Evolutionary conservation across 75 land plant genomes (phyloP).

Genomic region (Adiantum capillusveneris): DNA sequence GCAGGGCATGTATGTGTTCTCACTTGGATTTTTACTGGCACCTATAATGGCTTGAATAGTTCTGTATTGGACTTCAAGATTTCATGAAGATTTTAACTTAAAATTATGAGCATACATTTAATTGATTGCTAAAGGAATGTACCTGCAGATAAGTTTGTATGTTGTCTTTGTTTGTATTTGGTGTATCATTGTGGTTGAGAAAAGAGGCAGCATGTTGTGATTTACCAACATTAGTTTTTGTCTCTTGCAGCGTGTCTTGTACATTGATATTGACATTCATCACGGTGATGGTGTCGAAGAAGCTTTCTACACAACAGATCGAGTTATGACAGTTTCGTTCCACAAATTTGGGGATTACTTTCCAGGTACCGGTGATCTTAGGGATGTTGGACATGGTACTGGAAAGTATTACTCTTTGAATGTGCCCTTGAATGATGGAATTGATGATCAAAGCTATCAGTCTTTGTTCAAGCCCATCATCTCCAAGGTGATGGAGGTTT

Average conservation of each 20-base stretch:
- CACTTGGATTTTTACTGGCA: neutral
- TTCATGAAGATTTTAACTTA: too few species aligned
- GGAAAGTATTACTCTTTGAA: slow-evolving; percentile 40
- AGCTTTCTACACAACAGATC: slow-evolving; percentile 36
- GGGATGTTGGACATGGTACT: slow-evolving; percentile 28
- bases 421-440: slow-evolving; percentile 39
- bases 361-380: slow-evolving; percentile 36
- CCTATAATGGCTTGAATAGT: too few species aligned
- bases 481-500: slow-evolving; percentile 40
- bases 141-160: too few species aligned
- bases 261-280: slow-evolving; percentile 35
- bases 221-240: too few species aligned
- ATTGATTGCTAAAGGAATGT: too few species aligned
- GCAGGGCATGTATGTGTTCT: neutral
- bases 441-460: slow-evolving; percentile 36
- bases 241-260: slow-evolving; percentile 25
- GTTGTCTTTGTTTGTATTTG: too few species aligned
- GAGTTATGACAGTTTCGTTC: slow-evolving; percentile 43
- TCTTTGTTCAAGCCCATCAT: slow-evolving; percentile 29
- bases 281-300: slow-evolving; percentile 47
- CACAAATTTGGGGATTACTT: slow-evolving; percentile 43
- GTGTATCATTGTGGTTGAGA: too few species aligned
- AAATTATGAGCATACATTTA: too few species aligned
- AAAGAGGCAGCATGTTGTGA: too few species aligned
- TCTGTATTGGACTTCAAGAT: too few species aligned